Evolutionary conservation across 164 flowering plant genomes (phyloP), one percentile per base, ranked within the genome.

Genomic region (Sextonia rubra): DNA sequence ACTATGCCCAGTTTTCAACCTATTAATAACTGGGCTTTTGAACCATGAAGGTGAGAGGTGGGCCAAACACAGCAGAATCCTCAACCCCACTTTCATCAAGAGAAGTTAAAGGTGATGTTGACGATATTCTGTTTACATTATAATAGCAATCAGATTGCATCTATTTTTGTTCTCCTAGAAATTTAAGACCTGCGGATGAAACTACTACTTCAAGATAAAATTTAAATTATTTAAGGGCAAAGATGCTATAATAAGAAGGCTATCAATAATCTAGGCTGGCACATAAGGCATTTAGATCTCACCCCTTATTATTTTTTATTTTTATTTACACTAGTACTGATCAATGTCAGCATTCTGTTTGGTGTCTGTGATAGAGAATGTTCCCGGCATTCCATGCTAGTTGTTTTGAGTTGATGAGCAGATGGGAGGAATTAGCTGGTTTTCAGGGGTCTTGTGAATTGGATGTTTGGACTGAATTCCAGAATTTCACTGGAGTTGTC

Each of bases 1-100:
- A n/a, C 3, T 11, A 11, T 20, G 23, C 22, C 20, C 32, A 14
- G 17, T 23, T 4, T 27, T 56, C 37, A 73, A 64, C 44, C 24
- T 64, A 52, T 22, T 80, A 9, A 55, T 30, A 25, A 24, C 9
- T 18, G 78, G 82, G 24, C 64, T 77, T 3, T 20, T 48, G 8
- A 26, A 0, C 49, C 23, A 32, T 23, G 74, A 77, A 3, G 78
- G 78, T 0, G 76, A 77, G 18, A 26, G 77, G 72, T 80, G 82
- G 80, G 80, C 26, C n/a, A 77, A 60, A 56, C 82, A 69, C 60
- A 77, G 80, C 58, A 70, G 77, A 58, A 76, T 72, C 47, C 56
- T 80, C 70, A 77, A 71, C 60, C 82, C 77, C 3, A 80, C 77
- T 80, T 80, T 68, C 76, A 77, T 18, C 12, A 61, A 22, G 73